A percentile compares a stretch with the other conserved stretches of the same genome.
phyloP scores from a whole-genome alignment of 495 filamentous ascomycete species.

The Penicillium dipodomyicola region DNA sequence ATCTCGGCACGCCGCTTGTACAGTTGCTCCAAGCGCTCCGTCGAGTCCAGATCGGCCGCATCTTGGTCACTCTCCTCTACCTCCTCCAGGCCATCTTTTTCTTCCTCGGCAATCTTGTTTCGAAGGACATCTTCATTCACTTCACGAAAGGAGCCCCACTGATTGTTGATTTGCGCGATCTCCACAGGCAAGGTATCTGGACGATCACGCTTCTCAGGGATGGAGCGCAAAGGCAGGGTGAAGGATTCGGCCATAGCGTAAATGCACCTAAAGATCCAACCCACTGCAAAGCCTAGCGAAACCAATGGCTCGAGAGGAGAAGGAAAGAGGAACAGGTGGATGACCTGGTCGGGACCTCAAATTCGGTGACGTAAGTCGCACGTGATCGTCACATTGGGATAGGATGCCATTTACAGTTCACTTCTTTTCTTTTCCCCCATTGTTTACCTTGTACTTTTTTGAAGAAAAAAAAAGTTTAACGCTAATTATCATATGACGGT shows the following conservation, averaged over 20 bases:
- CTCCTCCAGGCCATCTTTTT: conserved; percentile 36
- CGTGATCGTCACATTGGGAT: conserved; percentile 1
- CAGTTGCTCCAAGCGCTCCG: conserved; percentile 41
- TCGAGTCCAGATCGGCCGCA: conserved; percentile 32
- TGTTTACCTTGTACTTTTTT: neutral
- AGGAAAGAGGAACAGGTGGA: neutral
- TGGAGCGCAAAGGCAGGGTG: conserved; percentile 64
- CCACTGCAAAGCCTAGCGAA: neutral
- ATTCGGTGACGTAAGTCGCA: conserved; percentile 8
- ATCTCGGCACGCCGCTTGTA: conserved; percentile 48
- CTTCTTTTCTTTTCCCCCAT: neutral
- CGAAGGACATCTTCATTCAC: conserved; percentile 61
- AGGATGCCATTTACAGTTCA: neutral
- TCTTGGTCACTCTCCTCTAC: conserved; percentile 33
- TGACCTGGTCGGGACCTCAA: neutral
- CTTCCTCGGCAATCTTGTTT: conserved; percentile 56
- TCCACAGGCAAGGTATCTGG: conserved; percentile 65
- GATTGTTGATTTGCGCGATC: conserved; percentile 69
- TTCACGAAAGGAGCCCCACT: conserved; percentile 71
- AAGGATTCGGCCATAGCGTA: conserved; percentile 45
- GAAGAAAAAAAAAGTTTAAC: too few relatives aligned
- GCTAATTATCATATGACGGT: neutral
- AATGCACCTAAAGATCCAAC: neutral
- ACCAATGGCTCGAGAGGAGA: neutral
- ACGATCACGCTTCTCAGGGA: conserved; percentile 50